Evolutionary conservation across 2,329 filamentous ascomycete species (phyloP).

Genomic region (Curvularia eragrostidis): DNA sequence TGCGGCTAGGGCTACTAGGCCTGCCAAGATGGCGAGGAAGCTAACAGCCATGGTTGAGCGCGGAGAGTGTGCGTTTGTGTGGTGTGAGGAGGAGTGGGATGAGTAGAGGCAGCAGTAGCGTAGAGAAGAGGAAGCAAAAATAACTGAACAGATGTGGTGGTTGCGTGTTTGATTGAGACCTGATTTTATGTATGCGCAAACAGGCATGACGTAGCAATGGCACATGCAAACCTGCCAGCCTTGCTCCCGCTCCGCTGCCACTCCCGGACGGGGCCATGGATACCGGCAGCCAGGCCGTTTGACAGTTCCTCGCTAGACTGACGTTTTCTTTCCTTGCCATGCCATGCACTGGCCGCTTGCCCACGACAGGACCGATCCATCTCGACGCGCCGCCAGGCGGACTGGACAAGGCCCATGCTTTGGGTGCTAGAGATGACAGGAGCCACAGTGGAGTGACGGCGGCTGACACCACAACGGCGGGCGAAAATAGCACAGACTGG

Average conservation of each 20-base stretch:
- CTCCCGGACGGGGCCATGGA: slow-evolving; percentile 1
- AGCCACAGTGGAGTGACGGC: neutral
- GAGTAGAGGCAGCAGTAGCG: slow-evolving; percentile 4
- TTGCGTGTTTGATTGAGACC: slow-evolving; percentile 10
- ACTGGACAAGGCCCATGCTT: neutral
- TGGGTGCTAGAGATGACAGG: slow-evolving; percentile 4
- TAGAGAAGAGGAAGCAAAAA: slow-evolving; percentile 10
- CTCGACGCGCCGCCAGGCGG: neutral
- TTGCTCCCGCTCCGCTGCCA: slow-evolving; percentile 11
- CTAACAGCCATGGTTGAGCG: slow-evolving; percentile 34
- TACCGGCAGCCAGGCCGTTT: slow-evolving; percentile 6
- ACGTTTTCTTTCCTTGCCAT: neutral
- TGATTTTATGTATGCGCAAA: slow-evolving; percentile 22
- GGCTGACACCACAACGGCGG: neutral
- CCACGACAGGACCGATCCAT: neutral
- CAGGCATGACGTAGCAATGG: slow-evolving; percentile 26
- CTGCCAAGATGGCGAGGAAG: slow-evolving; percentile 44
- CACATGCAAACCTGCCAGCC: slow-evolving; percentile 20
- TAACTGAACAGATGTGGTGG: slow-evolving; percentile 8
- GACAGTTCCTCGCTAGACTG: neutral
- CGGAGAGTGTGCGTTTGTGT: neutral
- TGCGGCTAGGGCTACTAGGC: slow-evolving; percentile 39
- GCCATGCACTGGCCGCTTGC: neutral
- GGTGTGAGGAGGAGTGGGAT: slow-evolving; percentile 3
- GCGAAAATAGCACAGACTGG: neutral